Percentiles rank a stretch among this genome's conserved stretches.
phyloP scores from a whole-genome alignment of 2,329 filamentous ascomycete species.

The Rhinocladiella mackenziei region DNA sequence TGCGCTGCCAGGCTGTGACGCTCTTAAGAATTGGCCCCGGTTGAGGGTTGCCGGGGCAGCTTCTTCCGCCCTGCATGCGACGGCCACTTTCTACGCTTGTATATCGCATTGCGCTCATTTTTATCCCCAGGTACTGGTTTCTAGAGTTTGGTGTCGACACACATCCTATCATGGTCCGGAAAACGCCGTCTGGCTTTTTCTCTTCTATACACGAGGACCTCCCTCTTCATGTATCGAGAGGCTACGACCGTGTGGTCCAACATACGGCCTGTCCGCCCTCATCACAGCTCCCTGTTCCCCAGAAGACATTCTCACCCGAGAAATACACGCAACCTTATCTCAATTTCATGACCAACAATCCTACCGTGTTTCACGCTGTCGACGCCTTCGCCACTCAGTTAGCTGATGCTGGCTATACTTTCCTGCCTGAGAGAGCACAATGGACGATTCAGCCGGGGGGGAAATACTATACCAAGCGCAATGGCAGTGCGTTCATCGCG shows the following conservation, averaged over 20 bases:
- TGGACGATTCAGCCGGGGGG: conserved; percentile 81
- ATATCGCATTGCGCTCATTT: too few relatives aligned
- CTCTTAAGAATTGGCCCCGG: too few relatives aligned
- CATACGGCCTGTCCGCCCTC: conserved; percentile 20
- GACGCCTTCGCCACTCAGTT: conserved; percentile 72
- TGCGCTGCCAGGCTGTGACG: too few relatives aligned
- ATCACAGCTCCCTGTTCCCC: conserved; percentile 6
- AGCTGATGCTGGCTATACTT: conserved; percentile 66
- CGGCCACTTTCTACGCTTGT: too few relatives aligned
- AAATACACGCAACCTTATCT: conserved; percentile 79
- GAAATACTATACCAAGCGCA: conserved; percentile 84
- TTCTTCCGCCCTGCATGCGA: too few relatives aligned
- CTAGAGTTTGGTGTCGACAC: background rate
- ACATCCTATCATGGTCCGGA: conserved; percentile 27
- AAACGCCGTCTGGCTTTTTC: conserved; percentile 30
- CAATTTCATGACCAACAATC: conserved; percentile 82
- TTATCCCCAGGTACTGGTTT: background rate
- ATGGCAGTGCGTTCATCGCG: conserved; percentile 78
- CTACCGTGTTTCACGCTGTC: conserved; percentile 89
- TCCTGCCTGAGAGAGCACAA: conserved; percentile 69
- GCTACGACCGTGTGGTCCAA: conserved; percentile 25
- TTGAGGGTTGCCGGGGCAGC: too few relatives aligned
- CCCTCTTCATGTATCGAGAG: conserved; percentile 26
- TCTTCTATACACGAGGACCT: conserved; percentile 27
- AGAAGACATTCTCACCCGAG: conserved; percentile 41